phyloP scores from a whole-genome alignment of 495 filamentous ascomycete species.

The Penicillium ochrochloron region DNA sequence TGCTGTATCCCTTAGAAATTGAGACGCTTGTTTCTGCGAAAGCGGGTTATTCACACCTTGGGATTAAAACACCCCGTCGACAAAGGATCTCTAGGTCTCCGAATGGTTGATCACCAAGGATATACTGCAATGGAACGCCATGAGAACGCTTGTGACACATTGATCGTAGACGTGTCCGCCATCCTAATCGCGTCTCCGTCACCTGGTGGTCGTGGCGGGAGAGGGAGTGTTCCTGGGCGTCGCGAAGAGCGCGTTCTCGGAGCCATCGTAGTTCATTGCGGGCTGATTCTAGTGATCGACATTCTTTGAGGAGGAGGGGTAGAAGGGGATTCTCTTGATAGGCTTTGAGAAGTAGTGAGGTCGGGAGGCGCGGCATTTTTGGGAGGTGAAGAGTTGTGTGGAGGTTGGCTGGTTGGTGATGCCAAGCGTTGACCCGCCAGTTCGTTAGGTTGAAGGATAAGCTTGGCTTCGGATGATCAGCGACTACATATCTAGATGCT shows the following conservation, averaged over 20 bases:
- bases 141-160: conserved; percentile 62
- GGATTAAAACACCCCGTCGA: conserved; percentile 78
- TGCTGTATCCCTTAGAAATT: neutral
- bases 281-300: conserved; percentile 68
- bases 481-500: neutral
- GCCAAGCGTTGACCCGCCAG: conserved; percentile 4
- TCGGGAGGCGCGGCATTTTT: conserved; percentile 77
- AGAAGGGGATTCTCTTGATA: conserved; percentile 60
- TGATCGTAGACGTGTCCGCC: conserved; percentile 42
- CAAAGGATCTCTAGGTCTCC: conserved; percentile 82
- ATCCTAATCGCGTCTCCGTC: conserved; percentile 16
- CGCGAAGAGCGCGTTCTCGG: conserved; percentile 58
- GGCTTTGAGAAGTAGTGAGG: conserved; percentile 61
- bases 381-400: neutral
- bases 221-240: conserved; percentile 2
- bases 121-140: conserved; percentile 85
- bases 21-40: neutral
- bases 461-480: neutral
- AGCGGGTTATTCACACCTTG: conserved; percentile 56
- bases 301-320: conserved; percentile 68
- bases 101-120: conserved; percentile 88
- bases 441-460: neutral
- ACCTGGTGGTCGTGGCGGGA: neutral
- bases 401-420: neutral
- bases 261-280: conserved; percentile 89